Base-by-base conservation (phyloP, 225 moss, liverwort and hornwort genomes). In the Sphagnum contortum region DNA sequence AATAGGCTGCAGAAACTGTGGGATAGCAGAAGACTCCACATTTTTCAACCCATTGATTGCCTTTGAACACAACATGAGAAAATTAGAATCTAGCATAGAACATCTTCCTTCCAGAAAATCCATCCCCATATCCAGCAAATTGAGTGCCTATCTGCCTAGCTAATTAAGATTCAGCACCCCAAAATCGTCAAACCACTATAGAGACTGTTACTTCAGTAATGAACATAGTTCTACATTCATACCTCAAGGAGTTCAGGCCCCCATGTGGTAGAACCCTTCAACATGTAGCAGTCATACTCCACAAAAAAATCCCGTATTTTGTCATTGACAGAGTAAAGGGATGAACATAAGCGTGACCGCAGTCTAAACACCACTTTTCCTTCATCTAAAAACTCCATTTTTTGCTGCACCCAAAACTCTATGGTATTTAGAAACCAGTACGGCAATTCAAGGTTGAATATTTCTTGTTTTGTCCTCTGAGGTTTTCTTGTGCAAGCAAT, bases 181-280 rank as follows among this genome's bases (percentile, higher is more conserved):
- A 29, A 29, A 29, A 29, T 29, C 29, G 1, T 29, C 29, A 29
- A 29, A 29, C 29, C 29, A 29, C 29, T 29, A 29, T 29, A 29
- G 29, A 29, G 29, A 29, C 29, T 29, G 29, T 29, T 29, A 29
- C 29, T 29, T 29, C 29, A 29, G 29, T 29, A 1, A 29, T 29
- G 29, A 29, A 29, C 29, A 29, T 29, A 29, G 29, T 29, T 29
- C 29, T 29, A 29, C 29, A 29, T 29, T 61, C 57, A 61, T 68
- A 94, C 94, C 91, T 95, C 94, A 77, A 95, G 83, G 60, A 95
- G 86, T 79, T 89, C 94, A 69, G 94, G 79, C 56, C 91, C 94
- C 94, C 91, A 91, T 9, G 91, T 88, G 45, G 91, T 86, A 74
- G 89, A 81, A 53, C 87, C 86, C 65, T 91, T 82, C 64, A 89